phyloP scores from a whole-genome alignment of 768 basidiomycete species.

The Suillus subalutaceus region DNA sequence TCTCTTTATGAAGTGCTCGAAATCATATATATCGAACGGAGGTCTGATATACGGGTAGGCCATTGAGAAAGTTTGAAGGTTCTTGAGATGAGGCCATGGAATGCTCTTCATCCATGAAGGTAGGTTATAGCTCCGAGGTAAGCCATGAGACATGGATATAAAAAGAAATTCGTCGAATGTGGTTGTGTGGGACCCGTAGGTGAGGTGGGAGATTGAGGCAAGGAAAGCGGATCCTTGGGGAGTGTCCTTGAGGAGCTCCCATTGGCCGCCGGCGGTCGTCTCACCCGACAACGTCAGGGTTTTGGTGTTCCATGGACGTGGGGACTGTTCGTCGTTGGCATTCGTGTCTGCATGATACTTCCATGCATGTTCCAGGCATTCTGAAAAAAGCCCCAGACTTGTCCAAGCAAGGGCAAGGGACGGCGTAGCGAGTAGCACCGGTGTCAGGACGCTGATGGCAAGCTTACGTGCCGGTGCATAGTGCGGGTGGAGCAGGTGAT shows the following conservation, averaged over 20 bases:
- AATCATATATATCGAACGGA: not conserved
- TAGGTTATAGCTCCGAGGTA: not conserved
- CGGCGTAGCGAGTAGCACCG: slow-evolving; percentile 7
- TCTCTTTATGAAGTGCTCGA: not conserved
- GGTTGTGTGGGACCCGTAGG: not conserved
- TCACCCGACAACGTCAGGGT: slow-evolving; percentile 36
- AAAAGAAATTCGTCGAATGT: not conserved
- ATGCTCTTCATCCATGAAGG: not conserved
- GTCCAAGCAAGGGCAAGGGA: slow-evolving; percentile 34
- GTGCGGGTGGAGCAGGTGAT: slow-evolving; percentile 18
- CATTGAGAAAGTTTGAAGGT: not conserved
- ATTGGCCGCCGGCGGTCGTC: not conserved
- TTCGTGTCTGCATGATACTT: not conserved
- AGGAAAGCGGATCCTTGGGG: slow-evolving; percentile 38
- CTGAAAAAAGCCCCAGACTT: slow-evolving; percentile 38
- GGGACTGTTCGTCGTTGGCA: slow-evolving; percentile 23
- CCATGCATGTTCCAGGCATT: slow-evolving; percentile 27
- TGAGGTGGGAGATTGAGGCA: slow-evolving; percentile 29
- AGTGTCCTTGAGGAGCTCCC: slow-evolving; percentile 26
- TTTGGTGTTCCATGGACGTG: slow-evolving; percentile 18
- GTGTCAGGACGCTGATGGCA: slow-evolving; percentile 19
- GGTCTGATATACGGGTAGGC: not conserved
- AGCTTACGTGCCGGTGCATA: slow-evolving; percentile 14
- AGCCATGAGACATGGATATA: not conserved
- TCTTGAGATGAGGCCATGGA: not conserved